Percentiles rank a stretch among this genome's conserved stretches.
Evolutionary conservation across 2,329 filamentous ascomycete species (phyloP).

Genomic region (Ophiostoma tasmaniense): DNA sequence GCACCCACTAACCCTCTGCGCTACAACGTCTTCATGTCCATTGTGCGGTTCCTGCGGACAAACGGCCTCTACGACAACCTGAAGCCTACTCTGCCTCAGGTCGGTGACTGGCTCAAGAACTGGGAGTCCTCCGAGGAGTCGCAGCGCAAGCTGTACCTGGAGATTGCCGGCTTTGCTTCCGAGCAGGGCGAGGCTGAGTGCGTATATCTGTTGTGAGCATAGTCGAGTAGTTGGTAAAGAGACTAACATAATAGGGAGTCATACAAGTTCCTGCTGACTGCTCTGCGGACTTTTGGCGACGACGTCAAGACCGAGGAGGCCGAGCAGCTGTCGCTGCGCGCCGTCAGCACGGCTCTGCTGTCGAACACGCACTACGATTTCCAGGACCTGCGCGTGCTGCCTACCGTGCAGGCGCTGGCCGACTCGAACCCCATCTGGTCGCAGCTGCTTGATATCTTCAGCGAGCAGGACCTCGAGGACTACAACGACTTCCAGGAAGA

Average conservation of each 20-base stretch:
- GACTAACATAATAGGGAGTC: slow-evolving; percentile 38
- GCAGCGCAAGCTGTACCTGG: slow-evolving; percentile 73
- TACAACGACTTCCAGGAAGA: slow-evolving; percentile 93
- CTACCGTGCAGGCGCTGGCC: slow-evolving; percentile 76
- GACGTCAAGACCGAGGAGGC: slow-evolving; percentile 52
- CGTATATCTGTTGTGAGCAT: no score
- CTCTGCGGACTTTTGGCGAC: slow-evolving; percentile 51
- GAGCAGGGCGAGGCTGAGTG: slow-evolving; percentile 70
- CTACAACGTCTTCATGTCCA: slow-evolving; percentile 83
- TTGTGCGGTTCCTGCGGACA: slow-evolving; percentile 71
- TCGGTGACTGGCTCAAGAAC: slow-evolving; percentile 70
- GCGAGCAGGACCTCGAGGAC: slow-evolving; percentile 86
- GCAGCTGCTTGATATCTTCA: slow-evolving; percentile 91
- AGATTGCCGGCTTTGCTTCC: slow-evolving; percentile 70
- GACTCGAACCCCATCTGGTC: slow-evolving; percentile 78
- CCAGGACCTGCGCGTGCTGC: slow-evolving; percentile 72
- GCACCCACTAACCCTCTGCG: slow-evolving; percentile 66
- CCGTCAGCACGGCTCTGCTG: slow-evolving; percentile 45
- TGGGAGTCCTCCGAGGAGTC: slow-evolving; percentile 82
- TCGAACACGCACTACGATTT: slow-evolving; percentile 57
- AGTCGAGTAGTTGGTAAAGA: neutral
- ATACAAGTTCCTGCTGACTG: slow-evolving; percentile 60
- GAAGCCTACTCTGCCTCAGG: slow-evolving; percentile 66
- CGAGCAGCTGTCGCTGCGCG: slow-evolving; percentile 50
- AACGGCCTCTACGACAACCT: slow-evolving; percentile 74